These are phyloP conservation scores for Anthracocystis setariae DNA, from an alignment of 1,284 basidiomycete species.

Conservation along the genomic window DNA sequence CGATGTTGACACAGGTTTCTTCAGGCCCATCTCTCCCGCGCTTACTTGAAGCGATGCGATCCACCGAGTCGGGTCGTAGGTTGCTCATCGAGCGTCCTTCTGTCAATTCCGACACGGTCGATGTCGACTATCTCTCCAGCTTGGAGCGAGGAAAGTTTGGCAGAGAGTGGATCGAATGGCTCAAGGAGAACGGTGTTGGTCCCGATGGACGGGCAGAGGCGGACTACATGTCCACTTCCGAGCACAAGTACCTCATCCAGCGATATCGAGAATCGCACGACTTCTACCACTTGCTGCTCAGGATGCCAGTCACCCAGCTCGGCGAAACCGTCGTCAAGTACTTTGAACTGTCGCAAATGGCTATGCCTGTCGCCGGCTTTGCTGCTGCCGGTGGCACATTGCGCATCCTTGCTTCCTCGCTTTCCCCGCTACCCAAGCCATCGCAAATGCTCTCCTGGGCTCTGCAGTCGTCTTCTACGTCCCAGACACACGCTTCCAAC, in stretches of 20 bases:
- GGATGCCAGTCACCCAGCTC: constrained; percentile 86
- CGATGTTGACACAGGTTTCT: constrained; percentile 56
- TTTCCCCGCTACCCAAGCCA: constrained; percentile 35
- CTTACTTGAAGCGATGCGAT: constrained; percentile 82
- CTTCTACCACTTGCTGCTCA: constrained; percentile 89
- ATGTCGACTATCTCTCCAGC: constrained; percentile 75
- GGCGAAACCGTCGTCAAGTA: constrained; percentile 96
- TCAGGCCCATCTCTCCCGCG: constrained; percentile 76
- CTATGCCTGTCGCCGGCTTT: constrained; percentile 86
- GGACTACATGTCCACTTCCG: constrained; percentile 84
- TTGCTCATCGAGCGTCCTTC: constrained; percentile 85
- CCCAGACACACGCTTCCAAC: neutral
- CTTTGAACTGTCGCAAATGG: constrained; percentile 92
- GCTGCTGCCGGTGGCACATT: constrained; percentile 78
- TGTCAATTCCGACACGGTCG: constrained; percentile 80
- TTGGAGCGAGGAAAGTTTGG: constrained; percentile 87
- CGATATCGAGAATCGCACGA: constrained; percentile 96
- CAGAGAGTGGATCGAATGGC: constrained; percentile 87
- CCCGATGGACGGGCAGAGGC: constrained; percentile 85
- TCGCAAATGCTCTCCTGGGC: constrained; percentile 28
- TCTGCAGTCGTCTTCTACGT: constrained; percentile 6
- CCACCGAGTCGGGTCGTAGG: constrained; percentile 72
- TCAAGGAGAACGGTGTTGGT: constrained; percentile 87
- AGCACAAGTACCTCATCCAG: constrained; percentile 81
- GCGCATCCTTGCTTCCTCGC: constrained; percentile 47